Conservation (phyloP, 2,329 filamentous ascomycete genomes). For the Hypoxylon sp. region DNA sequence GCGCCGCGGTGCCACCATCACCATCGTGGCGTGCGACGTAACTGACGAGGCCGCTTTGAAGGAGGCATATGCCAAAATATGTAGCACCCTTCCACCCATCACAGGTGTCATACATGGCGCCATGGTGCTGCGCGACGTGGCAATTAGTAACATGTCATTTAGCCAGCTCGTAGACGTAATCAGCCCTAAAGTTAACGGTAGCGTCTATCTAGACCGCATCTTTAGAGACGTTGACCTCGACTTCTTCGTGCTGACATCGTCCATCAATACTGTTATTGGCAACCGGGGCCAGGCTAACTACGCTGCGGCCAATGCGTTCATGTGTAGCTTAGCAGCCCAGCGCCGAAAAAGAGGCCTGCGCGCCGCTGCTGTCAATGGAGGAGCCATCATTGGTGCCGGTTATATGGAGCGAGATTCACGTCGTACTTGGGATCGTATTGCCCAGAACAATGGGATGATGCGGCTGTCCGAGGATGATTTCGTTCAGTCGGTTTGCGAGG, state of each 20-base stretch:
- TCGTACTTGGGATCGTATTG: constrained; percentile 17
- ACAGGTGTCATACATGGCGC: constrained; percentile 45
- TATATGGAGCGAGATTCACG: constrained; percentile 37
- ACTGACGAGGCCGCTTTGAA: constrained; percentile 17
- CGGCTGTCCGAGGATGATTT: constrained; percentile 53
- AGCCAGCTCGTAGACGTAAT: constrained; percentile 40
- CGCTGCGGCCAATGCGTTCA: constrained; percentile 57
- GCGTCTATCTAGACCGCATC: constrained; percentile 49
- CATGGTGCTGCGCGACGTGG: constrained; percentile 48
- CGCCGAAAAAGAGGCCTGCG: constrained; percentile 38
- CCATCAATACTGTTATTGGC: constrained; percentile 50
- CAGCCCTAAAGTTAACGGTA: constrained; percentile 49
- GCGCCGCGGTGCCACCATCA: background rate
- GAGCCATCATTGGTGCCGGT: constrained; percentile 41
- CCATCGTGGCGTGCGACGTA: constrained; percentile 6
- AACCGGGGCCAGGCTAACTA: constrained; percentile 63
- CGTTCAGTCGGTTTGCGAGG: constrained; percentile 43
- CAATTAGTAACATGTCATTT: constrained; percentile 45
- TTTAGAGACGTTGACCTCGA: constrained; percentile 44
- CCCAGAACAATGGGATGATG: constrained; percentile 46
- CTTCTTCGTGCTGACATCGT: constrained; percentile 59
- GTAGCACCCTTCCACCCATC: constrained; percentile 39
- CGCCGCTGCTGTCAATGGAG: constrained; percentile 31
- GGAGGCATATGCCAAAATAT: background rate
- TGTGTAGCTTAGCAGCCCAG: constrained; percentile 36